phyloP scores from a whole-genome alignment of 306 rosid species.

The Vicia villosa region DNA sequence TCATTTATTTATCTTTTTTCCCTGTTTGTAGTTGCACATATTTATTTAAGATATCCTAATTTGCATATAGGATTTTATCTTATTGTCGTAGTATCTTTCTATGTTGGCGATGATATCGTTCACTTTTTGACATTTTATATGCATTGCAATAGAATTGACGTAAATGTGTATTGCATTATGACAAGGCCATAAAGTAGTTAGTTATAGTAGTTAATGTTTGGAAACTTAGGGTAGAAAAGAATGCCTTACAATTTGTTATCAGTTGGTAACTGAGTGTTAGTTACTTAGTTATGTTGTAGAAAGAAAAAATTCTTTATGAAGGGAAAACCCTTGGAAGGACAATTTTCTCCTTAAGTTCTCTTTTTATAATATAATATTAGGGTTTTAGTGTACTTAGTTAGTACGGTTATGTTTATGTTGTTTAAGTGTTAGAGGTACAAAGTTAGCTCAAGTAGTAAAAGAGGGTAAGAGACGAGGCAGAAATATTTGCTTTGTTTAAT shows the following conservation, averaged over 20 bases:
- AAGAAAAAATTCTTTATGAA: background rate
- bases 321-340: background rate
- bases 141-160: background rate
- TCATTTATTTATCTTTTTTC: conserved; percentile 11
- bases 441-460: background rate
- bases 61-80: conserved; percentile 21
- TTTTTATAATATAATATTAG: background rate
- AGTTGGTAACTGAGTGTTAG: background rate
- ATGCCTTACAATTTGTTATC: background rate
- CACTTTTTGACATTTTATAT: conserved; percentile 11
- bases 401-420: no score
- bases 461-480: background rate
- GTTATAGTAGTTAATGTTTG: conserved; percentile 6
- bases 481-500: background rate
- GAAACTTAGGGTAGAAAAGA: conserved; percentile 1
- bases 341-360: background rate
- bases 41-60: conserved; percentile 4
- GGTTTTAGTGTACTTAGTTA: background rate
- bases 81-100: background rate
- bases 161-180: conserved; percentile 22
- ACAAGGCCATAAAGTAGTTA: background rate
- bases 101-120: conserved; percentile 2
- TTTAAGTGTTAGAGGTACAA: background rate
- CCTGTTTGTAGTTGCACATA: background rate
- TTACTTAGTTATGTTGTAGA: conserved; percentile 4